phyloP scores from a whole-genome alignment of 352 stramenopile genomes.

The Phytophthora fragariae region DNA sequence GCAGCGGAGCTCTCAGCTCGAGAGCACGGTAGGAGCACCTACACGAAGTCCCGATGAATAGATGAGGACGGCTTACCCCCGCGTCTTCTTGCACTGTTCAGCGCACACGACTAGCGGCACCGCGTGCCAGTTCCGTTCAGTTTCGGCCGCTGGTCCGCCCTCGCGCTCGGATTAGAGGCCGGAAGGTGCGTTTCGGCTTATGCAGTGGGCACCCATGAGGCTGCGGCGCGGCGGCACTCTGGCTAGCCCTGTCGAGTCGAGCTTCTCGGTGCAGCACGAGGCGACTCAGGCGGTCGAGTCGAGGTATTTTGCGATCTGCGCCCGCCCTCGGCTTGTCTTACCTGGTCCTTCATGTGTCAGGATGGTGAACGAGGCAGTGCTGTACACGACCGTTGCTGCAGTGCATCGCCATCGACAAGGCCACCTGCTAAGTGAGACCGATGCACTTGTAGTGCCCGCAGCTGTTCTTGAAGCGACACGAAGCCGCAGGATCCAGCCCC shows the following conservation, averaged over 20 bases:
- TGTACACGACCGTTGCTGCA: slow-evolving; percentile 36
- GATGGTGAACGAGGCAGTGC: slow-evolving; percentile 34
- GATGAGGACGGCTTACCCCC: slow-evolving; percentile 13
- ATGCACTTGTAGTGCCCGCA: not conserved
- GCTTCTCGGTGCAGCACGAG: slow-evolving; percentile 7
- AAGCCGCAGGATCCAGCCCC: not conserved
- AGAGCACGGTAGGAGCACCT: slow-evolving; percentile 26
- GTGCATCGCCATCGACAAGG: slow-evolving; percentile 27
- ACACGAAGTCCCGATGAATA: slow-evolving; percentile 11
- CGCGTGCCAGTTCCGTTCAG: slow-evolving; percentile 19
- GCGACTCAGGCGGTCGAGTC: slow-evolving; percentile 4
- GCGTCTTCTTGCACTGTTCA: slow-evolving; percentile 27
- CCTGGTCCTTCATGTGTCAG: slow-evolving; percentile 6
- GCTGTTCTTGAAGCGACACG: slow-evolving; percentile 8
- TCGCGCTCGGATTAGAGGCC: slow-evolving; percentile 9
- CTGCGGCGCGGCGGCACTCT: not conserved
- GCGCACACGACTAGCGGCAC: slow-evolving; percentile 13
- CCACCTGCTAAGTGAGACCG: not conserved
- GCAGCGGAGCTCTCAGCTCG: not conserved
- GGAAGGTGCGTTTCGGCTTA: slow-evolving; percentile 21
- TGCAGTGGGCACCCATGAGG: not conserved
- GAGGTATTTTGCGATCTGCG: slow-evolving; percentile 33
- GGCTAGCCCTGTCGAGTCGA: slow-evolving; percentile 7
- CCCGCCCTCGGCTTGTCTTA: slow-evolving; percentile 6
- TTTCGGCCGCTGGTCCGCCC: slow-evolving; percentile 15